Percentiles rank a stretch among this genome's conserved stretches.
phyloP scores from a whole-genome alignment of 352 stramenopile genomes.

The Globisporangium radiosum region DNA sequence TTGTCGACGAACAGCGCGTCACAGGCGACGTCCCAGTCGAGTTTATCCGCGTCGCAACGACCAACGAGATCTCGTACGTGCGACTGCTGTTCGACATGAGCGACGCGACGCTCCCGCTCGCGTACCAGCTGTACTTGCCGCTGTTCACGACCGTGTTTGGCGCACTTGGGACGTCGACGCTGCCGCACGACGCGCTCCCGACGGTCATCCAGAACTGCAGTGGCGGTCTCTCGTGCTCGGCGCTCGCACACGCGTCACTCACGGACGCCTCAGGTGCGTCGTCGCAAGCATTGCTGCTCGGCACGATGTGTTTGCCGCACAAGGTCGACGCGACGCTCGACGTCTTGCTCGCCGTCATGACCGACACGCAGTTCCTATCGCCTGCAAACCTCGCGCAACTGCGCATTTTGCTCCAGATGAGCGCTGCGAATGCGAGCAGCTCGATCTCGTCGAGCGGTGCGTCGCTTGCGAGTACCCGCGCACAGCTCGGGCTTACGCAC shows the following conservation, averaged over 20 bases:
- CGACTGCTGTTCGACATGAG: slow-evolving; percentile 61
- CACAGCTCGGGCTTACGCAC: slow-evolving; percentile 49
- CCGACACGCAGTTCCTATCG: slow-evolving; percentile 67
- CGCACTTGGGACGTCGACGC: slow-evolving; percentile 59
- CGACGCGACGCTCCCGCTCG: slow-evolving; percentile 29
- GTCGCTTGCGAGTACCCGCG: slow-evolving; percentile 47
- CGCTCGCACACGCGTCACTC: slow-evolving; percentile 49
- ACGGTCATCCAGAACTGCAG: slow-evolving; percentile 76
- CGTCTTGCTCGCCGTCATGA: slow-evolving; percentile 53
- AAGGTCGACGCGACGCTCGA: slow-evolving; percentile 61
- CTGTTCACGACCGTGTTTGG: slow-evolving; percentile 70
- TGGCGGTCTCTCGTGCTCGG: slow-evolving; percentile 60
- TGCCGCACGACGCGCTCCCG: slow-evolving; percentile 57
- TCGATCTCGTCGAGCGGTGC: slow-evolving; percentile 65
- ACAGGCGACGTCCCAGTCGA: slow-evolving; percentile 17
- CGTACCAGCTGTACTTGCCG: slow-evolving; percentile 61
- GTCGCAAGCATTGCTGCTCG: slow-evolving; percentile 53
- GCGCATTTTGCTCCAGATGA: slow-evolving; percentile 69
- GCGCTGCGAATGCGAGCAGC: slow-evolving; percentile 55
- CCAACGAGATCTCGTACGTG: slow-evolving; percentile 81
- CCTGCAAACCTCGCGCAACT: slow-evolving; percentile 69
- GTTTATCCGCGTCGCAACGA: slow-evolving; percentile 68
- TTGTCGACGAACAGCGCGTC: slow-evolving; percentile 18
- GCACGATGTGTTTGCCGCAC: slow-evolving; percentile 65
- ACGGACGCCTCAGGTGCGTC: slow-evolving; percentile 32